A percentile compares a stretch with the other conserved stretches of the same genome.
phyloP scores from a whole-genome alignment of 352 stramenopile species.

The Elongisporangium anandrum region DNA sequence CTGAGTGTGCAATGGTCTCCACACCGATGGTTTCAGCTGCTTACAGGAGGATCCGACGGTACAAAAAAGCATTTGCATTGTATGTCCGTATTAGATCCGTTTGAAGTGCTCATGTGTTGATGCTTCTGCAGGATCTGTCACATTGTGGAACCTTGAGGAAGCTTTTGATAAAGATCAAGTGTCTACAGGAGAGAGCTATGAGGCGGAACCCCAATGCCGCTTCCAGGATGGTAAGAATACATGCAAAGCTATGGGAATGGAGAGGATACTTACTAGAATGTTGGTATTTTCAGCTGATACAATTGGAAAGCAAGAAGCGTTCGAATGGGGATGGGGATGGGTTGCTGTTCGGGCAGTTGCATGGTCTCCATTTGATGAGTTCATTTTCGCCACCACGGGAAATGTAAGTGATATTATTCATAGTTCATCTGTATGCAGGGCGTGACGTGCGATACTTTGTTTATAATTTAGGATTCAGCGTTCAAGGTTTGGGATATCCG shows the following conservation, averaged over 20 bases:
- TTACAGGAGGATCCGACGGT: constrained; percentile 82
- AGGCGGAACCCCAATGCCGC: constrained; percentile 55
- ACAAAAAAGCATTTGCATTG: constrained; percentile 4
- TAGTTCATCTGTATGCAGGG: background rate
- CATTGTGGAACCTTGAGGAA: constrained; percentile 73
- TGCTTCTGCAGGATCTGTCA: constrained; percentile 50
- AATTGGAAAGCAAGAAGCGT: constrained; percentile 74
- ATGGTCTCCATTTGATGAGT: constrained; percentile 80
- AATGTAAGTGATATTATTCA: constrained; percentile 40
- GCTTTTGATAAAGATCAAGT: constrained; percentile 2
- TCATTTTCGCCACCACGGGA: constrained; percentile 82
- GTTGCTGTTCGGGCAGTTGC: constrained; percentile 69
- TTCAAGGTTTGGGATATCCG: constrained; percentile 86
- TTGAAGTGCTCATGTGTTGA: constrained; percentile 2
- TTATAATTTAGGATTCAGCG: constrained; percentile 69
- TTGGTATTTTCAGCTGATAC: constrained; percentile 55
- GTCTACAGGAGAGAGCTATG: constrained; percentile 1
- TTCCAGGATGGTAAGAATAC: constrained; percentile 68
- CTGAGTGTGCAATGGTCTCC: constrained; percentile 75
- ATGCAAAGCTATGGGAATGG: background rate
- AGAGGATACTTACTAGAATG: constrained; percentile 5
- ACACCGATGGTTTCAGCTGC: constrained; percentile 57
- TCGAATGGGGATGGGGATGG: constrained; percentile 83
- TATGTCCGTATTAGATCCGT: background rate
- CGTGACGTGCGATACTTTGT: constrained; percentile 1